Evolutionary conservation across 345 rosid species (phyloP).

Genomic region (Eucalyptus erythrocorys): DNA sequence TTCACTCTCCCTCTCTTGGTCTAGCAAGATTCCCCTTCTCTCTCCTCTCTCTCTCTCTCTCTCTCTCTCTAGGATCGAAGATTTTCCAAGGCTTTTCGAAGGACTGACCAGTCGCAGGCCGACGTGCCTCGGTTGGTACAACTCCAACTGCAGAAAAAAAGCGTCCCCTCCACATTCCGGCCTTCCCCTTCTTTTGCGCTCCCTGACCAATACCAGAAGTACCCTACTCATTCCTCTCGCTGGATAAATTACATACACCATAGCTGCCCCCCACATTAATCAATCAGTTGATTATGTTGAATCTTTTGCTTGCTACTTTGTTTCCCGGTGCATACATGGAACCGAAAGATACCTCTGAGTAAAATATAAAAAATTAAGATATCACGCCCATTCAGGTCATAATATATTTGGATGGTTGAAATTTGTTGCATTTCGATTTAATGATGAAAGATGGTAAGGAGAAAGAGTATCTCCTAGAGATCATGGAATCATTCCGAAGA

Average conservation of each 20-base stretch:
- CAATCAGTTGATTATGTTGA: too few species aligned
- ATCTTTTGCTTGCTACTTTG: neutral
- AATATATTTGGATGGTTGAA: neutral
- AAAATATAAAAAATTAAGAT: neutral
- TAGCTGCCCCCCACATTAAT: neutral
- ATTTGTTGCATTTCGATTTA: neutral
- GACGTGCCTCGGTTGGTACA: neutral
- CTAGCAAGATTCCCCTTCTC: neutral
- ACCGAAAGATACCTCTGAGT: neutral
- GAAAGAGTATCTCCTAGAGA: neutral
- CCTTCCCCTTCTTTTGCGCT: neutral
- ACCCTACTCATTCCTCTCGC: neutral
- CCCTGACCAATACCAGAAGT: neutral
- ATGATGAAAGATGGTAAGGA: neutral
- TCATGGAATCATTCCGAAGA: rapidly evolving
- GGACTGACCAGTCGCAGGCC: neutral
- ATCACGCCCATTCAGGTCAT: neutral
- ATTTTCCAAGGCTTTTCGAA: neutral
- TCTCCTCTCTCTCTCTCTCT: neutral
- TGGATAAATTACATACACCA: neutral
- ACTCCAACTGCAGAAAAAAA: neutral
- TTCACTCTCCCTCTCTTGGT: neutral
- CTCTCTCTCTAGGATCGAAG: neutral
- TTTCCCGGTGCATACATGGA: neutral
- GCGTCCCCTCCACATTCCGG: neutral